A percentile compares a stretch with the other conserved stretches of the same genome.
Conservation (phyloP, 2,329 filamentous ascomycete genomes). For the Cercospora brassicicola region DNA sequence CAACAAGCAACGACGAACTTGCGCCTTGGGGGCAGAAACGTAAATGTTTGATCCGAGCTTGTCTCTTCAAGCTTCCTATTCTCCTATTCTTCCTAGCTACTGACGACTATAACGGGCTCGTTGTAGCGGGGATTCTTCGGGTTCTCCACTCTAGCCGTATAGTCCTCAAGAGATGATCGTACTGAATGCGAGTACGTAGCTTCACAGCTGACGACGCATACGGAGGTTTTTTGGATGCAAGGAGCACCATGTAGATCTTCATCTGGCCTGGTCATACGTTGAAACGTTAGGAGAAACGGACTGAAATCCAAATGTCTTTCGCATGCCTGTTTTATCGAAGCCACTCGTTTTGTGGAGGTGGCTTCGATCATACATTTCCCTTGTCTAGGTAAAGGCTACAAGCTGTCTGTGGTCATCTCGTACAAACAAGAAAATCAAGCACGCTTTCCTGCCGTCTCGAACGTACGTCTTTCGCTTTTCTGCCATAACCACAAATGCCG, state of each 20-base stretch:
- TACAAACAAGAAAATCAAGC: neutral
- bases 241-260: neutral
- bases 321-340: neutral
- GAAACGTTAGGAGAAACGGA: neutral
- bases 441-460: neutral
- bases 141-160: neutral
- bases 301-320: neutral
- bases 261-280: neutral
- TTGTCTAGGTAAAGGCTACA: neutral
- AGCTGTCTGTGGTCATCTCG: neutral
- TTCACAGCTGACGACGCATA: neutral
- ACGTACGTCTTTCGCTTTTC: neutral
- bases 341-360: neutral
- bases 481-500: neutral
- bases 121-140: neutral
- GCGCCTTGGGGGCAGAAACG: neutral
- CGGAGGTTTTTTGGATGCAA: neutral
- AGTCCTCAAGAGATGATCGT: neutral
- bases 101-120: neutral
- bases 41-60: neutral
- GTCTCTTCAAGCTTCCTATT: neutral
- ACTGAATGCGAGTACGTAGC: neutral
- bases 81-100: neutral
- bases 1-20: conserved; percentile 1
- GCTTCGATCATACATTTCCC: neutral